Conservation (phyloP, 2,329 filamentous ascomycete species). For the Fusarium falciforme region DNA sequence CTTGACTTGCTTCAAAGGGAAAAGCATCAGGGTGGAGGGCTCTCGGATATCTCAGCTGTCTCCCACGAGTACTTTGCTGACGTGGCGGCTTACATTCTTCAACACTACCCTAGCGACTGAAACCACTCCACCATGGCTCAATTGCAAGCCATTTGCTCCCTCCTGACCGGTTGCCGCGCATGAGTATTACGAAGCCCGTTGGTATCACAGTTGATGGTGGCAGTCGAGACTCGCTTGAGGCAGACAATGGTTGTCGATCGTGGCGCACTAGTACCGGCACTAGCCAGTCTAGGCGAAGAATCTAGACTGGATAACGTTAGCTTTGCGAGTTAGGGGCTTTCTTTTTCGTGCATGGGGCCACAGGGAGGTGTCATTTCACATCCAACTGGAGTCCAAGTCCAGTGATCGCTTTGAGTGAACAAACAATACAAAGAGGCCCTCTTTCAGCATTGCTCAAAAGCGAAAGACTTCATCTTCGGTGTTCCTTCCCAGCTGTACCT, state of each 20-base stretch:
- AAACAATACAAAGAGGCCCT: background rate
- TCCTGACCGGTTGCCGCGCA: background rate
- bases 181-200: background rate
- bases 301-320: slow-evolving; percentile 11
- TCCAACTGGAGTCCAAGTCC: background rate
- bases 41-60: slow-evolving; percentile 22
- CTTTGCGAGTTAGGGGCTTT: slow-evolving; percentile 18
- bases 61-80: slow-evolving; percentile 35
- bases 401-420: background rate
- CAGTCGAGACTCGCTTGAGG: background rate
- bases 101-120: slow-evolving; percentile 14
- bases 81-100: slow-evolving; percentile 26
- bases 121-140: background rate
- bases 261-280: background rate
- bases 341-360: background rate
- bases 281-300: background rate
- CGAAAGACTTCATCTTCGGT: background rate
- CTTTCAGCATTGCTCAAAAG: background rate
- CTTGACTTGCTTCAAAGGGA: slow-evolving; percentile 8
- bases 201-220: background rate
- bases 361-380: background rate
- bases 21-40: slow-evolving; percentile 21
- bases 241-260: background rate
- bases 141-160: background rate
- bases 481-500: background rate